These are phyloP conservation scores for Eucalyptus viminalis DNA, from an alignment of 345 rosid species.

Conservation along the genomic window DNA sequence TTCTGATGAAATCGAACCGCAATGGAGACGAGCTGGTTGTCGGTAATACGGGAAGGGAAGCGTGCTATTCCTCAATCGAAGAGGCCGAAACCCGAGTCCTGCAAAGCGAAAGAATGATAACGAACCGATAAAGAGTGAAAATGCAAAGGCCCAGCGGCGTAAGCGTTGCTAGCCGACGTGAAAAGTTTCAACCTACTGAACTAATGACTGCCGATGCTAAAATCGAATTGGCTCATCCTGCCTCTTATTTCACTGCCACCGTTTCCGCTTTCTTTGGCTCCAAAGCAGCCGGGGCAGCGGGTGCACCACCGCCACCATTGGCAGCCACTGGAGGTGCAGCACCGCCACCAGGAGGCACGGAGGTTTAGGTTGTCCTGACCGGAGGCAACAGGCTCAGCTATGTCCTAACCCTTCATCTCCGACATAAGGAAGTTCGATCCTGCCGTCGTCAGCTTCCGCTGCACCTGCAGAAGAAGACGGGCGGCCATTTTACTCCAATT, in stretches of 20 bases:
- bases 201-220: neutral
- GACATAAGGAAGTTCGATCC: too few species aligned
- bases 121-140: neutral
- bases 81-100: neutral
- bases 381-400: neutral
- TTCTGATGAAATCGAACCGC: neutral
- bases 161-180: neutral
- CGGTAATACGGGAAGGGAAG: neutral
- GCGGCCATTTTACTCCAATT: neutral
- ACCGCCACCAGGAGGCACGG: neutral
- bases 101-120: neutral
- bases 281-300: neutral
- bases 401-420: neutral
- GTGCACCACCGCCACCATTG: neutral
- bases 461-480: neutral
- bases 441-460: too few species aligned
- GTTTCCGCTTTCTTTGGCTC: neutral
- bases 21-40: neutral
- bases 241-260: neutral
- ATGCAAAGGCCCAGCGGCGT: neutral
- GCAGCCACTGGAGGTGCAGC: neutral
- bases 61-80: neutral
- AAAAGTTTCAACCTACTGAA: neutral
- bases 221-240: neutral
- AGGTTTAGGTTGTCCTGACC: too few species aligned